Evolutionary conservation across 495 filamentous ascomycete species (phyloP), one percentile per base, ranked within the genome.

Genomic region (Beverwykella pulmonaria): DNA sequence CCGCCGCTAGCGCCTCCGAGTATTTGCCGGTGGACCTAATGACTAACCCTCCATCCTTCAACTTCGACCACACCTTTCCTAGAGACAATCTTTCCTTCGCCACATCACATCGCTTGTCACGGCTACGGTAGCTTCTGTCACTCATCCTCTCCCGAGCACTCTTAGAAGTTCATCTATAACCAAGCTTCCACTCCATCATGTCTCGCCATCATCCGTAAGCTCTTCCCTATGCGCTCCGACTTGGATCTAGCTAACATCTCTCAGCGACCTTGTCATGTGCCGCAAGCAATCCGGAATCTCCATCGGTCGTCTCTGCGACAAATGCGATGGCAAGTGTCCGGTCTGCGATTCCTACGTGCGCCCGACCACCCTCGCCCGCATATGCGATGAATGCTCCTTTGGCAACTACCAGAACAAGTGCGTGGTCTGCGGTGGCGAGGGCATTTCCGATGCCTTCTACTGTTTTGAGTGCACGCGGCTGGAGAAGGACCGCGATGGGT

Each of bases 321-420:
- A 99, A 80, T 99, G 94, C 82, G 94, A 99, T 80, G 94, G 94
- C 80, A 99, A 98, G 84, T 99, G 94, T 70, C 94, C 94, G 47
- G 92, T 98, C 66, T 99, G 94, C 85, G 94, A 99, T 77, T 93
- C 90, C 67, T 99, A 99, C 84, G 94, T 99, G 64, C 92, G 94
- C 4, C 94, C 94, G 1, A 98, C 95, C 7, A 99, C 95, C 6
- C 88, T 97, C 32, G 93, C 96, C 56, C 89, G 93, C 67, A 98
- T 99, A 80, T 99, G 94, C 82, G 94, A 99, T 79, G 94, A 99
- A 79, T 99, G 94, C 82, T 90, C 89, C 73, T 99, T 99, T 77
- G 94, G 94, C 72, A 99, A 99, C 81, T 99, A 98, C 80, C 94
- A 98, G 82, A 99, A 99, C 79, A 99, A 99, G 76, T 99, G 94